Conservation (phyloP, 2,329 filamentous ascomycete genomes). For the Ceratocystis destructans region DNA sequence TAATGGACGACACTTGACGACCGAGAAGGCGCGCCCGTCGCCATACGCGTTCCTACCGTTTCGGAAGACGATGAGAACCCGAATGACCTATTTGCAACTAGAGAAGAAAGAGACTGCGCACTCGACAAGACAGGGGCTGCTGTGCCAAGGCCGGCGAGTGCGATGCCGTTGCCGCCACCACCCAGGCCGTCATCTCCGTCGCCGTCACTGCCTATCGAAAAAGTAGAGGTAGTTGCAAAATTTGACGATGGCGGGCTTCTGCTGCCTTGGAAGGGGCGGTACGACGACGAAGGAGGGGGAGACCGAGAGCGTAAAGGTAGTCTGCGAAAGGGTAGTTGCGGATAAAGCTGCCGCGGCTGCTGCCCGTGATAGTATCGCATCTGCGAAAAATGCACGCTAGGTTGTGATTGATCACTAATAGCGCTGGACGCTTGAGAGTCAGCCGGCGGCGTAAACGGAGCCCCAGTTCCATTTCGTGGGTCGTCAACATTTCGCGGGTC, state of each 20-base stretch:
- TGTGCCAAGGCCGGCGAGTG: background rate
- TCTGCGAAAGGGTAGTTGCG: background rate
- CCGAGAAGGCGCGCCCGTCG: slow-evolving; percentile 4
- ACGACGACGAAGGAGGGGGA: background rate
- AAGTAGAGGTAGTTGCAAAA: background rate
- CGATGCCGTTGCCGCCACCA: background rate
- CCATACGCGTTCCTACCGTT: background rate
- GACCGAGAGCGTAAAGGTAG: background rate
- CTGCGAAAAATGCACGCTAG: background rate
- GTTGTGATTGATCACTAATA: slow-evolving; percentile 4
- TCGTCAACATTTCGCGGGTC: background rate
- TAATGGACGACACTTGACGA: slow-evolving; percentile 11
- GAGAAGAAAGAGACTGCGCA: slow-evolving; percentile 10
- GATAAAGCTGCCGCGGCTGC: background rate
- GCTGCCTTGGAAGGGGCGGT: background rate
- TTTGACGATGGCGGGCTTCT: background rate
- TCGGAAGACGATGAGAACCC: slow-evolving; percentile 12
- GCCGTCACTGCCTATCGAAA: background rate
- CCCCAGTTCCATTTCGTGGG: background rate
- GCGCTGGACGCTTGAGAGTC: slow-evolving; percentile 1
- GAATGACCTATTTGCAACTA: background rate
- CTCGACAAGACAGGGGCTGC: background rate
- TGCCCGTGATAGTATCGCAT: background rate
- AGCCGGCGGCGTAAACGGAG: background rate
- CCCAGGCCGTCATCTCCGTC: background rate